Conservation (phyloP, 148 eudicot genomes). For the Amaranthus hypochondriacus region DNA sequence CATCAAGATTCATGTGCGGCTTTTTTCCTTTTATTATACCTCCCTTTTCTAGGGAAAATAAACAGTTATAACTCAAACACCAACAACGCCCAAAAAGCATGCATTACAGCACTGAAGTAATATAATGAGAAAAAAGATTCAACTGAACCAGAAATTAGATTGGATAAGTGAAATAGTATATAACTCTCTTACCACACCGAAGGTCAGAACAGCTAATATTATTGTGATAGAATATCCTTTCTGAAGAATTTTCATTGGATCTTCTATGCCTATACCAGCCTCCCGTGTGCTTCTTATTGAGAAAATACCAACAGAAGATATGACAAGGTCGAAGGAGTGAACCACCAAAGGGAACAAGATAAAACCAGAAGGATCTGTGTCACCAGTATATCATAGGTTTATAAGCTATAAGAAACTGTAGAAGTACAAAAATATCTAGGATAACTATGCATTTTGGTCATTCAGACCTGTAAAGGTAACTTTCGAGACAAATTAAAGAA, state of each 20-base stretch:
- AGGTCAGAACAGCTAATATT: constrained; percentile 79
- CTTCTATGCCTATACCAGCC: constrained; percentile 58
- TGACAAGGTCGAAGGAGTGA: constrained; percentile 90
- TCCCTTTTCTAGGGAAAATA: background rate
- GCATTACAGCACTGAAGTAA: background rate
- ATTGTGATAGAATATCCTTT: constrained; percentile 91
- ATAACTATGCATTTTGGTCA: background rate
- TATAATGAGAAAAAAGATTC: background rate
- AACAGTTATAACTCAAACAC: background rate
- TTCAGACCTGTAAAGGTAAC: background rate
- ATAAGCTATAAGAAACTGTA: constrained; percentile 11
- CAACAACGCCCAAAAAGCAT: background rate
- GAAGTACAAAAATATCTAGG: background rate
- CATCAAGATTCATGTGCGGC: background rate
- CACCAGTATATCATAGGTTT: constrained; percentile 17
- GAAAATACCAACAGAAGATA: constrained; percentile 90
- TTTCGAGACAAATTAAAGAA: background rate
- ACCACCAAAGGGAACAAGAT: constrained; percentile 97
- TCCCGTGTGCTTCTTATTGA: constrained; percentile 82
- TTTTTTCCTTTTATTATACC: too few relatives aligned
- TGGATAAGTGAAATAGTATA: background rate
- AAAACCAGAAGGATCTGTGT: constrained; percentile 97
- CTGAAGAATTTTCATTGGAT: constrained; percentile 94
- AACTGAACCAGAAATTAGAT: background rate
- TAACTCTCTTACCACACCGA: constrained; percentile 67